Evolutionary conservation across 768 basidiomycete species (phyloP), one percentile per base, ranked within the genome.

Genomic region (Imleria badia): DNA sequence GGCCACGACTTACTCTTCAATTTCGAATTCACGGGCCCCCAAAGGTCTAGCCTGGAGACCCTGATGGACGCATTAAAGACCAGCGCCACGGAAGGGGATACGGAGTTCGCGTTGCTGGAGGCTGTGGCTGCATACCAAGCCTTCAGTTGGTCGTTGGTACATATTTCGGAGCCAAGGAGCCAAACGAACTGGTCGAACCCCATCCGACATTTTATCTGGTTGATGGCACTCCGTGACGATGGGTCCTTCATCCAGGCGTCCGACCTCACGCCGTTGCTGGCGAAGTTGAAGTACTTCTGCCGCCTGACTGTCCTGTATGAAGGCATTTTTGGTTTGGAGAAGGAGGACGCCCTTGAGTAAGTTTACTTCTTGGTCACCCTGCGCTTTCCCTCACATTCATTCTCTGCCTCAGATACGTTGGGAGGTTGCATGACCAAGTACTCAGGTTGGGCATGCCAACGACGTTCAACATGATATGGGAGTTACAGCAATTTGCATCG

Each of bases 211-310:
- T 50, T 40, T n/a, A 22, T 58, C 9, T 58, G 52, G 56, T 26
- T 58, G 14, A 45, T 30, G 48, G 56, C 52, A 0, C 13, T 58
- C 0, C 29, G 20, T 0, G 13, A 30, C 0, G 39, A 58, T 2
- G 39, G 56, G 10, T n/a, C 23, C 1, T 58, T 58, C 39, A 54
- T 58, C 7, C 11, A 49, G 13, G 52, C 38, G 3, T 22, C 26
- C 0, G 44, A 54, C 20, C 29, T 58, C 2, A 58, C 43, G 0
- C 56, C 44, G 0, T 1, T 45, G 0, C 14, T 54, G 15, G 56
- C 44, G 1, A 54, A 58, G 3, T 20, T 58, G 13, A 49, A 54
- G 5, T 54, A 58, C 2, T 58, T 54, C 5, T 58, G 49, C 31
- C 17, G 23, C 3, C 17, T 51, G 22, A 19, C 17, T 1, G 17